Conservation (phyloP, 305 asterid species). For the Ilex paraguariensis region DNA sequence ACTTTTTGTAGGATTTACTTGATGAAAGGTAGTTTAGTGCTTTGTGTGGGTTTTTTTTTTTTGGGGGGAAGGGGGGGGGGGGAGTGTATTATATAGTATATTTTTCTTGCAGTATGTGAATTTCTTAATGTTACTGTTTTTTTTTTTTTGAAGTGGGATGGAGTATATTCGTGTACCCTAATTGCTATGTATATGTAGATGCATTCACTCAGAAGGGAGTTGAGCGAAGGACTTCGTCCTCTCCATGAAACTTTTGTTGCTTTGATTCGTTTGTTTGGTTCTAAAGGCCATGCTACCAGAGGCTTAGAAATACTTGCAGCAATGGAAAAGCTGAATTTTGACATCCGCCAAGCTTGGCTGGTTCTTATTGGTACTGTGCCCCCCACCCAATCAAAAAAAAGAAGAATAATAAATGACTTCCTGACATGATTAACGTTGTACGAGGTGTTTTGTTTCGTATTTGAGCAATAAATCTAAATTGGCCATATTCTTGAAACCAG, state of each 20-base stretch:
- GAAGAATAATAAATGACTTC: too few species aligned
- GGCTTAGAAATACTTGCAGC: conserved; percentile 96
- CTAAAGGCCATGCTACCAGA: conserved; percentile 75
- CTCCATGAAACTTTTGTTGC: conserved; percentile 93
- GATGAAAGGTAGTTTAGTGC: too few species aligned
- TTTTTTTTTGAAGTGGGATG: background rate
- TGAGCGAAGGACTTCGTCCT: conserved; percentile 97
- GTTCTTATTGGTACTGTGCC: conserved; percentile 76
- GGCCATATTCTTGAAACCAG: conserved; percentile 41
- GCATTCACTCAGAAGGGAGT: conserved; percentile 94
- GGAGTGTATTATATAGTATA: background rate
- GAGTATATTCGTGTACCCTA: conserved; percentile 14
- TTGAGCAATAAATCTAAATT: conserved; percentile 1
- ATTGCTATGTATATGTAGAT: conserved; percentile 47
- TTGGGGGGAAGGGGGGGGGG: background rate
- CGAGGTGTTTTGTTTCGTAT: too few species aligned
- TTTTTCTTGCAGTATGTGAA: too few species aligned
- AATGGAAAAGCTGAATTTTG: conserved; percentile 90
- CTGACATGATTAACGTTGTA: too few species aligned
- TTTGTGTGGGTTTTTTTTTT: too few species aligned
- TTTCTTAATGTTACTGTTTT: too few species aligned
- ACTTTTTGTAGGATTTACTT: too few species aligned
- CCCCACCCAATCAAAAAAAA: too few species aligned
- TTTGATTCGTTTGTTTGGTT: conserved; percentile 83
- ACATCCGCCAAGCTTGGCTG: conserved; percentile 93